Conservation (phyloP, 108 stramenopile genomes). For the Asterionellopsis glacialis region DNA sequence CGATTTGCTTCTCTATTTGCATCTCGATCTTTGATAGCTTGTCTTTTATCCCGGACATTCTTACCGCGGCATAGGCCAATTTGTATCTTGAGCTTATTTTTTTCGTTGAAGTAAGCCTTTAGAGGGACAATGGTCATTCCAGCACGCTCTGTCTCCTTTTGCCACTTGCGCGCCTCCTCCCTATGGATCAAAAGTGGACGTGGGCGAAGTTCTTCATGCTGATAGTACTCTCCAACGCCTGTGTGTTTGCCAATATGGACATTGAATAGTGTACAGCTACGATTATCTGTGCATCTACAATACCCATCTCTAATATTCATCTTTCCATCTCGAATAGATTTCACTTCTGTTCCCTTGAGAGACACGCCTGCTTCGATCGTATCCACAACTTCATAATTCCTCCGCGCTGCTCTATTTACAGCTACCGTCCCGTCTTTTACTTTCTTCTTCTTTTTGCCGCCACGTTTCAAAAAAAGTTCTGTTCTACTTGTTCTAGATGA, state of each 20-base stretch:
- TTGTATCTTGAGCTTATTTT: slow-evolving; percentile 75
- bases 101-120: slow-evolving; percentile 85
- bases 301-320: slow-evolving; percentile 81
- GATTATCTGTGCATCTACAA: slow-evolving; percentile 47
- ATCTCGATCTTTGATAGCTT: slow-evolving; percentile 75
- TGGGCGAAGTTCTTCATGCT: slow-evolving; percentile 71
- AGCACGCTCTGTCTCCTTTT: slow-evolving; percentile 30
- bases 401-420: slow-evolving; percentile 41
- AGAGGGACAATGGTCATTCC: slow-evolving; percentile 76
- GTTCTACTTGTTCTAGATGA: no score
- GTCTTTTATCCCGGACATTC: slow-evolving; percentile 79
- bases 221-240: slow-evolving; percentile 68
- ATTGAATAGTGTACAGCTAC: slow-evolving; percentile 59
- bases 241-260: slow-evolving; percentile 78
- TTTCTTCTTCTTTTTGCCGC: slow-evolving; percentile 40
- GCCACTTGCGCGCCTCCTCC: slow-evolving; percentile 47
- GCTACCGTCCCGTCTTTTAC: slow-evolving; percentile 27
- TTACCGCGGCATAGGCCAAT: slow-evolving; percentile 81
- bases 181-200: slow-evolving; percentile 57
- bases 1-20: slow-evolving; percentile 59
- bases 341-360: slow-evolving; percentile 76
- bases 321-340: slow-evolving; percentile 78
- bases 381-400: slow-evolving; percentile 66
- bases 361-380: slow-evolving; percentile 79
- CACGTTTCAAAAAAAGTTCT: no score